These are phyloP conservation scores for Exophiala spinifera DNA, from an alignment of 2,329 filamentous ascomycete genomes.

Conservation along the genomic window DNA sequence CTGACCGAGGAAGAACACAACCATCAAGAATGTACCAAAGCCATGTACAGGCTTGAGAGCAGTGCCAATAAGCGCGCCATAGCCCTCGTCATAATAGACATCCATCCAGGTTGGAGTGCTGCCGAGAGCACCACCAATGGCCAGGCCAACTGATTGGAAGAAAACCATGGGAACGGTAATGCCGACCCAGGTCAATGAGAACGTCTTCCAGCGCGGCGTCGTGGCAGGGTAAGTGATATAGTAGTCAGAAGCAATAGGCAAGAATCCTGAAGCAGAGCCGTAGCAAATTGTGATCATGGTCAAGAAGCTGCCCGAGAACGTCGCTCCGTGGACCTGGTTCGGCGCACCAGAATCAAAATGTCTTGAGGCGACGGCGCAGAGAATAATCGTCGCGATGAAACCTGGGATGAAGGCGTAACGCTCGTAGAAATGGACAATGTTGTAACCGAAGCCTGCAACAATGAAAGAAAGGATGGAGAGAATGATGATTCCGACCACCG, in stretches of 20 bases:
- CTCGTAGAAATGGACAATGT: slow-evolving; percentile 30
- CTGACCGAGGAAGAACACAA: slow-evolving; percentile 11
- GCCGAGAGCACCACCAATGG: slow-evolving; percentile 23
- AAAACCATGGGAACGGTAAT: slow-evolving; percentile 31
- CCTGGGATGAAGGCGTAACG: slow-evolving; percentile 32
- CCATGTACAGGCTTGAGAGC: slow-evolving; percentile 5
- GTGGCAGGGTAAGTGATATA: slow-evolving; percentile 32
- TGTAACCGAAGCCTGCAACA: slow-evolving; percentile 30
- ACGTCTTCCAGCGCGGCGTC: slow-evolving; percentile 27
- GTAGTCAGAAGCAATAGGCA: slow-evolving; percentile 30
- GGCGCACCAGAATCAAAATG: slow-evolving; percentile 7
- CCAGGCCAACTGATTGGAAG: slow-evolving; percentile 25
- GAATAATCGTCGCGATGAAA: slow-evolving; percentile 23
- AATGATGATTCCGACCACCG: slow-evolving; percentile 31
- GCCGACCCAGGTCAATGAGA: slow-evolving; percentile 30
- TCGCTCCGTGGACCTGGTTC: slow-evolving; percentile 3
- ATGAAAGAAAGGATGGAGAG: slow-evolving; percentile 28
- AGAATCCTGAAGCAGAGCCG: slow-evolving; percentile 30
- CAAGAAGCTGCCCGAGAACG: slow-evolving; percentile 30
- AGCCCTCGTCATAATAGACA: slow-evolving; percentile 25
- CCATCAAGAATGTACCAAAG: slow-evolving; percentile 12
- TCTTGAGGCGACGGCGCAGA: slow-evolving; percentile 5
- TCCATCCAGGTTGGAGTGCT: slow-evolving; percentile 21
- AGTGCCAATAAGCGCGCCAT: slow-evolving; percentile 27
- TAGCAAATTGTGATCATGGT: slow-evolving; percentile 42